Conservation (phyloP, 1,139 yeast genomes). For the Pichia sp. region DNA sequence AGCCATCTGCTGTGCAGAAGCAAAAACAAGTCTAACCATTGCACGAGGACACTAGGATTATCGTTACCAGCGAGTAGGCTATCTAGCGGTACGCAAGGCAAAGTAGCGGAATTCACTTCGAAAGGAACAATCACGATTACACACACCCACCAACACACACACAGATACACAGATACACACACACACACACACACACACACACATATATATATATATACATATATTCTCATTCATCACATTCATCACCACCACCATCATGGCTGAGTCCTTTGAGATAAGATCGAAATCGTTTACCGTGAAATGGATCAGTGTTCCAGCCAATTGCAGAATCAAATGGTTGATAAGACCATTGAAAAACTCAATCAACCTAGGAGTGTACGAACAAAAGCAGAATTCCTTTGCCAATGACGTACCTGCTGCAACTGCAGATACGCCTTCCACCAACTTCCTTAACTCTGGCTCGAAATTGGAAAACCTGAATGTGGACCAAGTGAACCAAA, state of each 20-base stretch:
- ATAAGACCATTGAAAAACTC: conserved; percentile 80
- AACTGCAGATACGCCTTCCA: background rate
- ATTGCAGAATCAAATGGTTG: conserved; percentile 69
- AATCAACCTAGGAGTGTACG: conserved; percentile 62
- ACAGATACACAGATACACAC: background rate
- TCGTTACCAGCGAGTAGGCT: too few relatives aligned
- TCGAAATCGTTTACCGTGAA: conserved; percentile 84
- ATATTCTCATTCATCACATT: background rate
- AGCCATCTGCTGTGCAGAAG: background rate
- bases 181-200: background rate
- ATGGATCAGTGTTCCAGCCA: conserved; percentile 78
- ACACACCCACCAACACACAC: background rate
- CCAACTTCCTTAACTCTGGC: background rate
- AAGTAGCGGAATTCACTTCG: too few relatives aligned
- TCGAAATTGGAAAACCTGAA: conserved; percentile 21
- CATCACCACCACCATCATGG: conserved; percentile 45
- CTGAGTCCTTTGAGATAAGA: conserved; percentile 74
- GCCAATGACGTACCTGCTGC: background rate
- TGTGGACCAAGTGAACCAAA: conserved; percentile 28
- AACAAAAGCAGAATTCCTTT: conserved; percentile 30
- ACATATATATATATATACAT: background rate
- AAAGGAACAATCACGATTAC: background rate
- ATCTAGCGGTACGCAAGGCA: too few relatives aligned
- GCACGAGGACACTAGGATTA: too few relatives aligned
- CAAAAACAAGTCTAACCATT: too few relatives aligned